Base-by-base conservation (phyloP, 441 rosid genomes). In the Sinapis alba region DNA sequence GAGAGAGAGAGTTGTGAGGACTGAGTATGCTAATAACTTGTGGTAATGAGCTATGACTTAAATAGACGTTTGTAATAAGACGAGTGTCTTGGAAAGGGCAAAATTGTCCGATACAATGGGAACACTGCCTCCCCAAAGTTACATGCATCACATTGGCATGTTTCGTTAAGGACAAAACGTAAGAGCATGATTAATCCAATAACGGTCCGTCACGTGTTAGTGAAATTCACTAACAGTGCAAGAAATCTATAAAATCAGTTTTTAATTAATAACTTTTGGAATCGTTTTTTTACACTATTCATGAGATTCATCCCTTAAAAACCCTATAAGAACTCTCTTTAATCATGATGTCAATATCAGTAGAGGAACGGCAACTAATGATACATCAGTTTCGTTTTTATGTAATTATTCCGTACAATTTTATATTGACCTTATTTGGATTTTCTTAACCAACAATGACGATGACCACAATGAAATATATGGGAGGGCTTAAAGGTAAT, bases 1-100 rank as follows among this genome's bases (percentile, higher is more conserved):
- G 65, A 32, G 43, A 28, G 59, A 21, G 43, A 15, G 1, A 56
- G 62, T 1, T 58, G 47, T 50, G 61, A 8, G 59, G 77, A 36
- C 5, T 60, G 73, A 78, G 73, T 78, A 66, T 66, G 20, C 65
- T 20, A 60, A 51, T 73, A 78, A 78, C 23, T 11, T 60, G 81
- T 60, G 77, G 80, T 66, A 1, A 65, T 26, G 73, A 71, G 73
- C 2, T 41, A 27, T 36, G 72, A 9, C 50, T 77, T 77, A 66
- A 34, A 77, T 72, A 77, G 73, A 66, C 50, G 38, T 58, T 50
- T 58, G 43, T 51, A 5, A 6, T 38, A 15, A 65, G 50, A 47
- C 41, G 32, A 56, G 18, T 13, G 58, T 23, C 32, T 5, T 24
- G 19, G 8, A 45, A 36, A 59, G 80, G 77, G 80, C 59, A 77